phyloP scores from a whole-genome alignment of 225 moss, liverwort and hornwort genomes.

The Thuidium tamariscinum region DNA sequence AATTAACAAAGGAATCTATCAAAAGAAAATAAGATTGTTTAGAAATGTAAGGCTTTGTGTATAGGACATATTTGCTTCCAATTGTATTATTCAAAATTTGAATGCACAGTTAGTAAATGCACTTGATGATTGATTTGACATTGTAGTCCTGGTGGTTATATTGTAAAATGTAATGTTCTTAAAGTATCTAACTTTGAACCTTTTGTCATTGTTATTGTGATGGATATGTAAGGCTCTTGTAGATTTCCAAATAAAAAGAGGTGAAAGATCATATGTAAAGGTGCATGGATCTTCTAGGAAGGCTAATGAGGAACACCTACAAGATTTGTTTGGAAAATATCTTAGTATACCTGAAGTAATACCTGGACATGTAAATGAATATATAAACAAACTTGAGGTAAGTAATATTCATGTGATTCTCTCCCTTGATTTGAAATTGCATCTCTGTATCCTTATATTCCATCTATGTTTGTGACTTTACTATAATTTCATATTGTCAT shows the following conservation, averaged over 20 bases:
- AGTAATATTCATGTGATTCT: not conserved
- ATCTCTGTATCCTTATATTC: not conserved
- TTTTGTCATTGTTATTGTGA: not conserved
- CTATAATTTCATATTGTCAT: not conserved
- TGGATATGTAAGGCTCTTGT: not conserved
- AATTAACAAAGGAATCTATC: not conserved
- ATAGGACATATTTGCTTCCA: not conserved
- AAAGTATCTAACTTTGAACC: not conserved
- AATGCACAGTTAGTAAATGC: not conserved
- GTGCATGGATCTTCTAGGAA: fast-evolving
- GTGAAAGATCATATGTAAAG: fast-evolving
- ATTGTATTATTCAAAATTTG: not conserved
- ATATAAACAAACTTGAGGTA: not conserved
- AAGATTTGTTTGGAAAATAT: fast-evolving
- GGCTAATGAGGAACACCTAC: not conserved
- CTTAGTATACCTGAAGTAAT: fast-evolving
- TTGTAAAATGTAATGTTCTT: not conserved
- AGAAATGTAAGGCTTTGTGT: fast-evolving
- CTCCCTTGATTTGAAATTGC: not conserved
- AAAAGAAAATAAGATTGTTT: not conserved
- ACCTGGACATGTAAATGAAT: fast-evolving
- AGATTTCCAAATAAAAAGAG: too few species aligned
- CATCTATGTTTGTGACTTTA: not conserved
- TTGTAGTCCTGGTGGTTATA: not conserved
- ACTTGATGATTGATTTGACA: not conserved